These are phyloP conservation scores for Musa troglodytarum DNA, from an alignment of 176 grass and related monocot genomes.

Conservation along the genomic window DNA sequence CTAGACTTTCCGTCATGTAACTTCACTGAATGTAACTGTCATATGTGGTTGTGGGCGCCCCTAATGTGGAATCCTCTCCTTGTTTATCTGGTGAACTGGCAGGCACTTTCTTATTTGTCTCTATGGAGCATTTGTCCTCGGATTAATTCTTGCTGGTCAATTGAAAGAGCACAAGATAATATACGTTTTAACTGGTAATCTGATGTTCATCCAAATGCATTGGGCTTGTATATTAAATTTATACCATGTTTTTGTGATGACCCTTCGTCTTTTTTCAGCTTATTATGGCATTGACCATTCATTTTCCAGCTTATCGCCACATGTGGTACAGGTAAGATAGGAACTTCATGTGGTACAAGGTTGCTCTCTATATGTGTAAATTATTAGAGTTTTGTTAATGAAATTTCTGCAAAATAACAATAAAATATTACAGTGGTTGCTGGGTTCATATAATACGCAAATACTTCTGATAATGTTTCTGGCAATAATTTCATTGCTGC, in stretches of 20 bases:
- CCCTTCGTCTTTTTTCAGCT: conserved; percentile 36
- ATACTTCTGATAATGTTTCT: conserved; percentile 88
- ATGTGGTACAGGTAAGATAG: conserved; percentile 66
- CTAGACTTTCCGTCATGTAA: background rate
- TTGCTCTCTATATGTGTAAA: background rate
- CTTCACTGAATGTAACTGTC: background rate
- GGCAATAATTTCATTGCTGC: conserved; percentile 69
- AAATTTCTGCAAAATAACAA: background rate
- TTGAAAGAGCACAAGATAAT: conserved; percentile 66
- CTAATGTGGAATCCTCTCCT: background rate
- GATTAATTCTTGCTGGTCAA: conserved; percentile 80
- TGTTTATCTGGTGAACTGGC: background rate
- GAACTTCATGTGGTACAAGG: background rate
- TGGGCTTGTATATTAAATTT: background rate
- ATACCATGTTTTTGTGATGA: background rate
- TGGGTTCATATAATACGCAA: conserved; percentile 81
- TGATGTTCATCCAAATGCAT: background rate
- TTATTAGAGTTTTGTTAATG: background rate
- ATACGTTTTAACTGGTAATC: conserved; percentile 79
- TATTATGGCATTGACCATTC: conserved; percentile 83
- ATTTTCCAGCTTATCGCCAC: conserved; percentile 67
- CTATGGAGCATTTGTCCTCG: conserved; percentile 53
- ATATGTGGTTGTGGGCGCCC: background rate
- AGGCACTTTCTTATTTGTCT: conserved; percentile 93
- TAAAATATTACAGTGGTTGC: conserved; percentile 58